Base-by-base conservation (phyloP, 495 filamentous ascomycete species). In the Hypoxylon trugodes region DNA sequence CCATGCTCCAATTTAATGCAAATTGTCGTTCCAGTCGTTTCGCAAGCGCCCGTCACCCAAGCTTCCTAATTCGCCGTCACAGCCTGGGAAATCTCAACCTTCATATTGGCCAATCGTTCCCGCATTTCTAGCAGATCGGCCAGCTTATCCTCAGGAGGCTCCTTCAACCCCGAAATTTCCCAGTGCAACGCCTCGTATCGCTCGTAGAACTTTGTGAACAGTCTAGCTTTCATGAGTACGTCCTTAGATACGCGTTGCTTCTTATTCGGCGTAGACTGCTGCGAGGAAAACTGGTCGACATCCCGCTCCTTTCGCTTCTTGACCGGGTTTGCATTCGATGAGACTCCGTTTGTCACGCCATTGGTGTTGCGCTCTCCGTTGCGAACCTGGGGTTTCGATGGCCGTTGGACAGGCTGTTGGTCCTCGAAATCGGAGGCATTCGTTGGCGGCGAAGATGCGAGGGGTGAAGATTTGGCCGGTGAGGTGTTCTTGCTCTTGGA, bases 391-490 rank as follows among this genome's bases (percentile, higher is more conserved):
- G 64, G 54, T 15, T 74, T 67, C 12, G 66, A 52, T 21, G 69
- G 69, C 15, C 70, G 81, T 75, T 60, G 77, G 41, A 26, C 35
- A 10, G 59, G 45, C 32, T 70, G 65, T 18, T 76, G 73, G 0
- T 74, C 69, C 18, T 82, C 83, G 16, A 88, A 65, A 50, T 91
- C 87, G 3, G 89, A 90, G 4, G 86, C 87, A 72, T 91, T 92
- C 12, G 88, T 86, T 1, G 89, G 89, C 16, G 89, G 89, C n/a
- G 89, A 91, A 2, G 87, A 86, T 19, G 86, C 88, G 32, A 91
- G 81, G 2, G 89, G 88, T 4, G 90, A 91, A 0, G 89, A 90
- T 62, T 92, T 93, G 54, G 82, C 79, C 1, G 87, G 87, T 2
- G 87, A 89, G 6, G 72, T 79, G 56, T 76, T 79, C 76, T 81